phyloP scores from a whole-genome alignment of 2,329 filamentous ascomycete genomes.

The Cladophialophora carrionii region DNA sequence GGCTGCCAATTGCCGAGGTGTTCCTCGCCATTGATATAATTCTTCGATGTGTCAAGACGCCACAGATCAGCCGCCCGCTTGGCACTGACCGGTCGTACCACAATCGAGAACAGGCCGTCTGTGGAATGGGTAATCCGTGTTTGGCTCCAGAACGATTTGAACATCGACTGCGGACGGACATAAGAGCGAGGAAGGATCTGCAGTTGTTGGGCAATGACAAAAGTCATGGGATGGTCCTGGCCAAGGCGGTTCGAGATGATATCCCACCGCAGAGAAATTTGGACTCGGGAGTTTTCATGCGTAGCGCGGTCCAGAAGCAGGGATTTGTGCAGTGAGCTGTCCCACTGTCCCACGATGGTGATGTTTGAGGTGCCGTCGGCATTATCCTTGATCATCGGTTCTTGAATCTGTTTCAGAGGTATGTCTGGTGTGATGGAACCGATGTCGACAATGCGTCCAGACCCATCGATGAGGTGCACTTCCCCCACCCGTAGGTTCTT shows the following conservation, averaged over 20 bases:
- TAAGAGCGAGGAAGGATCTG: conserved; percentile 85
- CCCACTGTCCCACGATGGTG: conserved; percentile 90
- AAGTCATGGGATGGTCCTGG: conserved; percentile 73
- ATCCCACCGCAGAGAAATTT: conserved; percentile 85
- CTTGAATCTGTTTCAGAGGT: conserved; percentile 72
- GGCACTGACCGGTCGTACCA: conserved; percentile 83
- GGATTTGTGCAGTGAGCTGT: conserved; percentile 89
- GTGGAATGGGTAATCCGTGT: conserved; percentile 85
- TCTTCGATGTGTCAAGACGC: conserved; percentile 92
- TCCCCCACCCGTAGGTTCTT: conserved; percentile 75
- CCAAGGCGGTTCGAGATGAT: conserved; percentile 79
- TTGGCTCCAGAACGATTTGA: conserved; percentile 83
- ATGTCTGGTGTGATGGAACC: conserved; percentile 73
- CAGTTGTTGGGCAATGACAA: conserved; percentile 76
- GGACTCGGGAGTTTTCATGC: conserved; percentile 87
- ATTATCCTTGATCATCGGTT: conserved; percentile 80
- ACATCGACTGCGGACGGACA: conserved; percentile 82
- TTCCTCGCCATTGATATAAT: conserved; percentile 97
- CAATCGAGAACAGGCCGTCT: conserved; percentile 81
- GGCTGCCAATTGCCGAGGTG: conserved; percentile 81
- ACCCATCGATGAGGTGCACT: conserved; percentile 80
- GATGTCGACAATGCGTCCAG: conserved; percentile 81
- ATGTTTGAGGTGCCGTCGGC: conserved; percentile 88
- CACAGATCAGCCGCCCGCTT: conserved; percentile 92
- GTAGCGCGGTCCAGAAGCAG: conserved; percentile 92